Conservation (phyloP, 495 filamentous ascomycete species). For the Aspergillus wentii region DNA sequence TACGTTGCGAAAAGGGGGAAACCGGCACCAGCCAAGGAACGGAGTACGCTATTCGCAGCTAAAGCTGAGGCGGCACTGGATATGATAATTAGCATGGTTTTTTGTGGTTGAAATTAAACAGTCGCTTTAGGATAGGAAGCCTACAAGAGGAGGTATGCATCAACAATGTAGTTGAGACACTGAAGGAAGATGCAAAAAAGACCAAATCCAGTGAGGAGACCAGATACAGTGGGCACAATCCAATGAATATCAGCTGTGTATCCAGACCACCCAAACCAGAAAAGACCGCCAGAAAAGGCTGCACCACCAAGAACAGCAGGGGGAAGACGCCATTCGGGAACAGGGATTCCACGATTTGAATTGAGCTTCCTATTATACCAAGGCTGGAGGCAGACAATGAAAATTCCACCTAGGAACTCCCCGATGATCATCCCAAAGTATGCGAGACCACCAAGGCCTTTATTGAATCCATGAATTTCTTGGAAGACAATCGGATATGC, state of each 20-base stretch:
- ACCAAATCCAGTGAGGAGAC: slow-evolving; percentile 55
- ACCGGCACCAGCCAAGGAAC: slow-evolving; percentile 67
- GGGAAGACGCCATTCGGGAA: slow-evolving; percentile 84
- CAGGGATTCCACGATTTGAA: slow-evolving; percentile 66
- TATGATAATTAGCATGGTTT: slow-evolving; percentile 1
- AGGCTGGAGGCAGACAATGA: slow-evolving; percentile 62
- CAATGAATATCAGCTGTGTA: slow-evolving; percentile 67
- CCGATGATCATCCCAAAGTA: slow-evolving; percentile 80
- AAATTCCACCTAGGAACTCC: slow-evolving; percentile 60
- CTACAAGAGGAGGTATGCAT: slow-evolving; percentile 82
- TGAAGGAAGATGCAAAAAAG: slow-evolving; percentile 80
- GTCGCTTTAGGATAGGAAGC: slow-evolving; percentile 31
- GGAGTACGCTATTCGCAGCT: slow-evolving; percentile 78
- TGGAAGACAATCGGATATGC: slow-evolving; percentile 81
- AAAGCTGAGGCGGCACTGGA: slow-evolving; percentile 71
- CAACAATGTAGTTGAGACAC: slow-evolving; percentile 78
- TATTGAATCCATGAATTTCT: slow-evolving; percentile 59
- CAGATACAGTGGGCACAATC: slow-evolving; percentile 75
- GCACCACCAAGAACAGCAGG: slow-evolving; percentile 73
- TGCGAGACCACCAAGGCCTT: slow-evolving; percentile 67
- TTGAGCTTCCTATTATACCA: slow-evolving; percentile 58
- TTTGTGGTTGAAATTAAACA: not conserved
- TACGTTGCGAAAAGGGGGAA: slow-evolving; percentile 78
- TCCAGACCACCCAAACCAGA: slow-evolving; percentile 82
- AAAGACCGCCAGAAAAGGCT: slow-evolving; percentile 67